A percentile compares a stretch with the other conserved stretches of the same genome.
phyloP scores from a whole-genome alignment of 176 grass and related monocot species.

The Musa acuminata region DNA sequence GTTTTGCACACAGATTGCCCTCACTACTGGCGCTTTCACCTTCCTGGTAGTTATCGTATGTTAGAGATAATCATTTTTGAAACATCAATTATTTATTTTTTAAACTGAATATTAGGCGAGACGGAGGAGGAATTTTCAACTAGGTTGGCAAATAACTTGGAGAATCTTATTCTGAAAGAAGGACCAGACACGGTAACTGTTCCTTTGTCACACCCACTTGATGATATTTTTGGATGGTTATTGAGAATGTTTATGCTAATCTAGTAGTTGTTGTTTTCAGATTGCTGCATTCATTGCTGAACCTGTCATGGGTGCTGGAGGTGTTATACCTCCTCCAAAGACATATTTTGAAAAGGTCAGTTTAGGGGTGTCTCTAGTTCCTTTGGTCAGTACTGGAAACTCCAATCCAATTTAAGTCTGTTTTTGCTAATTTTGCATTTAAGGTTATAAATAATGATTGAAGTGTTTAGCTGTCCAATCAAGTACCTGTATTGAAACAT shows the following conservation, averaged over 20 bases:
- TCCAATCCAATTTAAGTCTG: not conserved
- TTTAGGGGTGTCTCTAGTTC: not conserved
- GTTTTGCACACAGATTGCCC: constrained; percentile 93
- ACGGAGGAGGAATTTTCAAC: constrained; percentile 89
- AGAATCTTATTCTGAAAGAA: constrained; percentile 96
- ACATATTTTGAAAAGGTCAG: constrained; percentile 95
- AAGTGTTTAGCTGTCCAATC: too few species aligned
- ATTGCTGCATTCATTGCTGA: constrained; percentile 94
- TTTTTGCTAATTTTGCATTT: not conserved
- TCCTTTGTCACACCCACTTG: not conserved
- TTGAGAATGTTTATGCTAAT: not conserved
- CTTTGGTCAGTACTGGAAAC: not conserved
- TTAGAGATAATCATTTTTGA: not conserved
- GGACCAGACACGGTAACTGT: constrained; percentile 76
- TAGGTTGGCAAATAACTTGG: constrained; percentile 82
- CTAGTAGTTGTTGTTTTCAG: constrained; percentile 27
- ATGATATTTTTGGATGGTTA: not conserved
- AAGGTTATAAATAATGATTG: too few species aligned
- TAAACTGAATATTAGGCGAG: constrained; percentile 42
- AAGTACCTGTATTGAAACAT: too few species aligned
- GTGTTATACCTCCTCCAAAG: constrained; percentile 89
- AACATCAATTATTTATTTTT: constrained; percentile 5
- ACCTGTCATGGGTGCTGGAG: constrained; percentile 95
- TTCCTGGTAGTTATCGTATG: constrained; percentile 47
- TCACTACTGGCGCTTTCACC: constrained; percentile 88